phyloP scores from a whole-genome alignment of 2,329 filamentous ascomycete species.

The Apiospora kogelbergensis region DNA sequence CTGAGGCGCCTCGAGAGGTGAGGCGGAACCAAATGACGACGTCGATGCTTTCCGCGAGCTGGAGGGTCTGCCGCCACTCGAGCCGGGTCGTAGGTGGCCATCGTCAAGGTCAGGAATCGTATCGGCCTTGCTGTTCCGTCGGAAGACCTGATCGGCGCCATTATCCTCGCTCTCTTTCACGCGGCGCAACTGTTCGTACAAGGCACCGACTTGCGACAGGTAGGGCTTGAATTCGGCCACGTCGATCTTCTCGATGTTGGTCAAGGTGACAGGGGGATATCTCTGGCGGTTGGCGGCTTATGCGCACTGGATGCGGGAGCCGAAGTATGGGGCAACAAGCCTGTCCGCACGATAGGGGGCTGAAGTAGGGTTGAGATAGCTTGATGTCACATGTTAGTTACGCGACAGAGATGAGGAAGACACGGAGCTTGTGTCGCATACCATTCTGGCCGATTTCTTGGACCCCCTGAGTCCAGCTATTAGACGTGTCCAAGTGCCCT shows the following conservation, averaged over 20 bases:
- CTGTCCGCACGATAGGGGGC: conserved; percentile 85
- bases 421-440: conserved; percentile 34
- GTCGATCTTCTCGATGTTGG: conserved; percentile 83
- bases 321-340: conserved; percentile 75
- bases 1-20: conserved; percentile 47
- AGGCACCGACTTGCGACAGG: conserved; percentile 76
- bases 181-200: conserved; percentile 87
- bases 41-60: conserved; percentile 40
- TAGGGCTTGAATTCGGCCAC: conserved; percentile 80
- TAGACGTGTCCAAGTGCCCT: conserved; percentile 72
- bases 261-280: conserved; percentile 94
- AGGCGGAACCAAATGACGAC: conserved; percentile 49
- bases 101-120: conserved; percentile 41
- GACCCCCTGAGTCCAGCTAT: conserved; percentile 54
- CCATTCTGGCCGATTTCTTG: conserved; percentile 83
- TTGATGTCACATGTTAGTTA: conserved; percentile 31
- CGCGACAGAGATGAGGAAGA: not conserved
- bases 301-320: conserved; percentile 70
- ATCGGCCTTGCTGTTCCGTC: conserved; percentile 42
- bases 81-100: conserved; percentile 46
- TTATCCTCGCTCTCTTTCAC: conserved; percentile 77
- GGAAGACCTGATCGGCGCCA: conserved; percentile 39
- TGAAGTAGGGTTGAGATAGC: conserved; percentile 94
- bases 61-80: conserved; percentile 31
- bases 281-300: conserved; percentile 78